These are phyloP conservation scores for Phytophthora idaei DNA, from an alignment of 352 stramenopile genomes.

Conservation along the genomic window DNA sequence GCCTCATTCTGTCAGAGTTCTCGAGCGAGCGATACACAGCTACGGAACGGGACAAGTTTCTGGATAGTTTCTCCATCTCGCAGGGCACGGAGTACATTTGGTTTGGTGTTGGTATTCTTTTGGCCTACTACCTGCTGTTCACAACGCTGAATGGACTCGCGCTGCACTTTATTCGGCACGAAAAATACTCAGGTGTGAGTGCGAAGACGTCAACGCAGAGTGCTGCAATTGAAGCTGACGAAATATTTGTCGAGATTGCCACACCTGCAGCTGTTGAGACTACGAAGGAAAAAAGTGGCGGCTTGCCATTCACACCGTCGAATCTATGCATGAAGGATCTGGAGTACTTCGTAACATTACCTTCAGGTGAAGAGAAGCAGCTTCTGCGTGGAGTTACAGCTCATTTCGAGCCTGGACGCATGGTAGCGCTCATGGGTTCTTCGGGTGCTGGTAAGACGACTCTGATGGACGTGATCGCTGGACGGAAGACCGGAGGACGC, in stretches of 20 bases:
- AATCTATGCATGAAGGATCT: slow-evolving; percentile 59
- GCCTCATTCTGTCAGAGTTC: slow-evolving; percentile 71
- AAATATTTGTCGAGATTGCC: slow-evolving; percentile 41
- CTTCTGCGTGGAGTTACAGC: slow-evolving; percentile 51
- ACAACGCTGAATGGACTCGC: slow-evolving; percentile 48
- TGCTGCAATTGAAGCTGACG: slow-evolving; percentile 18
- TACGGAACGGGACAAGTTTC: slow-evolving; percentile 12
- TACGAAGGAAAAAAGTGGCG: slow-evolving; percentile 21
- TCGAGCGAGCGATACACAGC: slow-evolving; percentile 45
- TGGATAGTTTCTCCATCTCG: slow-evolving; percentile 54
- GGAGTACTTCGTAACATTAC: slow-evolving; percentile 66
- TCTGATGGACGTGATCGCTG: slow-evolving; percentile 67
- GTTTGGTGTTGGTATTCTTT: slow-evolving; percentile 45
- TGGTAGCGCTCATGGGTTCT: slow-evolving; percentile 78
- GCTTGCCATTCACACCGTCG: slow-evolving; percentile 49
- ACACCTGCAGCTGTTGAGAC: slow-evolving; percentile 23
- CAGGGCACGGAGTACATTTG: slow-evolving; percentile 49
- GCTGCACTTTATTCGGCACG: slow-evolving; percentile 55
- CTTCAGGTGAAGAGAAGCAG: slow-evolving; percentile 59
- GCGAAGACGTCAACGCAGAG: slow-evolving; percentile 43
- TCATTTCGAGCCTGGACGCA: slow-evolving; percentile 58
- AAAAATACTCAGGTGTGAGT: slow-evolving; percentile 50
- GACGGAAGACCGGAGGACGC: slow-evolving; percentile 59
- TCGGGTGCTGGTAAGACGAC: slow-evolving; percentile 70
- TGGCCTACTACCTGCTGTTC: slow-evolving; percentile 54